These are phyloP conservation scores for Nakataea oryzae DNA, from an alignment of 2,329 filamentous ascomycete species.

Conservation along the genomic window DNA sequence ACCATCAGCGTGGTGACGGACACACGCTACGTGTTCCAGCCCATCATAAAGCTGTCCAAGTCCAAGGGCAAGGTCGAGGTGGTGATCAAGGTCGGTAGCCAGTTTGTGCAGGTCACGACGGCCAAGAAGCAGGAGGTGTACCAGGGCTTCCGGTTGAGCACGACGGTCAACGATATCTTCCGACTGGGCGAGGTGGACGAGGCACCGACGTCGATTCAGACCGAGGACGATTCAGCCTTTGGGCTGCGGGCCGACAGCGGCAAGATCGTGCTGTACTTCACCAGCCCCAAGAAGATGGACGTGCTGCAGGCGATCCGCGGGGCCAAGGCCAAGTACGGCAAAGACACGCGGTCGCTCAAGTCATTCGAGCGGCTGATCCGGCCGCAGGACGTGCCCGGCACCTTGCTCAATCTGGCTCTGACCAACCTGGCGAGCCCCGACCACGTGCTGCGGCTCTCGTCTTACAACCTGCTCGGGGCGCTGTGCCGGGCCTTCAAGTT, in stretches of 20 bases:
- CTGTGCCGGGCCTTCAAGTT: slow-evolving; percentile 61
- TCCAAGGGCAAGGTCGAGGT: slow-evolving; percentile 63
- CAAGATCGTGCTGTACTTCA: slow-evolving; percentile 64
- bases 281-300: slow-evolving; percentile 52
- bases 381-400: slow-evolving; percentile 61
- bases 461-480: slow-evolving; percentile 58
- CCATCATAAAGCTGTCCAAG: slow-evolving; percentile 54
- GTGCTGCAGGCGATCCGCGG: slow-evolving; percentile 52
- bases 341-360: slow-evolving; percentile 50
- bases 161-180: slow-evolving; percentile 61
- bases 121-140: slow-evolving; percentile 59
- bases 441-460: slow-evolving; percentile 47
- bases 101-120: slow-evolving; percentile 61
- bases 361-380: slow-evolving; percentile 55
- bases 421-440: slow-evolving; percentile 56
- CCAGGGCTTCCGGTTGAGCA: slow-evolving; percentile 48
- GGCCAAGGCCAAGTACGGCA: slow-evolving; percentile 54
- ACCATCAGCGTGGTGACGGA: slow-evolving; percentile 60
- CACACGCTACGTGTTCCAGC: slow-evolving; percentile 54
- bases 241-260: slow-evolving; percentile 58
- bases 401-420: slow-evolving; percentile 55
- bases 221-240: slow-evolving; percentile 57
- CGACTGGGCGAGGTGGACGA: slow-evolving; percentile 58
- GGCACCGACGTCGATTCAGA: slow-evolving; percentile 51
- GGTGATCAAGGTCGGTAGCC: slow-evolving; percentile 55